A percentile compares a stretch with the other conserved stretches of the same genome.
phyloP scores from a whole-genome alignment of 2,329 filamentous ascomycete genomes.

The Fusarium burgessii region DNA sequence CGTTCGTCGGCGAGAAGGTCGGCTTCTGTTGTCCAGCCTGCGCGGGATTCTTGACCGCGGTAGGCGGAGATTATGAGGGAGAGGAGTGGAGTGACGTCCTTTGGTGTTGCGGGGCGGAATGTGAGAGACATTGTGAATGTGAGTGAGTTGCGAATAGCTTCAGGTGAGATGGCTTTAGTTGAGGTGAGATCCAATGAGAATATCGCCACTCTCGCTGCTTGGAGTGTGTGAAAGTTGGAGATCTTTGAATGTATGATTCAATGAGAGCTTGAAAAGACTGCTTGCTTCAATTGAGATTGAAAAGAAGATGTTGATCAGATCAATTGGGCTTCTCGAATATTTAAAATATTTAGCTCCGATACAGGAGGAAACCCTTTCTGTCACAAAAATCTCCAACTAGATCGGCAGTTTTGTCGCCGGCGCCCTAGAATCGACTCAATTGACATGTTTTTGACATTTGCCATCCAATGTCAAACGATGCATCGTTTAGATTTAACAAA shows the following conservation, averaged over 20 bases:
- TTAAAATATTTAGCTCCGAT: slow-evolving; percentile 20
- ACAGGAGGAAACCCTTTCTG: slow-evolving; percentile 8
- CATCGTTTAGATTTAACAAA: slow-evolving; percentile 6
- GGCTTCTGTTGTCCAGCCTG: slow-evolving; percentile 62
- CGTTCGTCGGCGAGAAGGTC: slow-evolving; percentile 58
- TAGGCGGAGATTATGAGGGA: slow-evolving; percentile 59
- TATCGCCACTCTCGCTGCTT: neutral
- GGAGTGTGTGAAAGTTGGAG: neutral
- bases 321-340: neutral
- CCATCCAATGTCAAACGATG: neutral
- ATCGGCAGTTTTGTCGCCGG: neutral
- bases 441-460: slow-evolving; percentile 15
- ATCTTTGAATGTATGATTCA: neutral
- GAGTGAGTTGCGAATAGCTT: neutral
- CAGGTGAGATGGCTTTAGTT: neutral
- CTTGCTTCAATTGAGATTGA: neutral
- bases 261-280: neutral
- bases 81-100: slow-evolving; percentile 51
- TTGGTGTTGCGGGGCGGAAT: slow-evolving; percentile 46
- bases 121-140: slow-evolving; percentile 30
- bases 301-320: neutral
- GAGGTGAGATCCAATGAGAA: neutral
- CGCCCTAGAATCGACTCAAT: slow-evolving; percentile 16
- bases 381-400: neutral
- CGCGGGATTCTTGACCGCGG: slow-evolving; percentile 55